Evolutionary conservation across 169 alveolate species (phyloP).

Genomic region (Cryptosporidium tyzzeri): DNA sequence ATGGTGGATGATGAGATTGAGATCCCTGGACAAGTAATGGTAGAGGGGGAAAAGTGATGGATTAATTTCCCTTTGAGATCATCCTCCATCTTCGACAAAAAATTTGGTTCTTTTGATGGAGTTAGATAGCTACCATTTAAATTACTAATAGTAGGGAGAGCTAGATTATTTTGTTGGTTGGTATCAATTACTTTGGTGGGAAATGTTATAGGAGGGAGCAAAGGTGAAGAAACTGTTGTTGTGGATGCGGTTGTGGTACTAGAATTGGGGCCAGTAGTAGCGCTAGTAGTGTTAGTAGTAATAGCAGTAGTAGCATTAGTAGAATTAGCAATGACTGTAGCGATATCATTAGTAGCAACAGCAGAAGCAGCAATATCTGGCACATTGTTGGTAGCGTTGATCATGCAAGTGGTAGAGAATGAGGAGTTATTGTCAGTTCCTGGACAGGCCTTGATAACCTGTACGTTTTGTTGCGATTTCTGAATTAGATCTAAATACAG

Average conservation of each 20-base stretch:
- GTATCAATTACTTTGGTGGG: not conserved
- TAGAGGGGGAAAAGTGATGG: conserved; percentile 4
- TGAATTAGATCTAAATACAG: conserved; percentile 3
- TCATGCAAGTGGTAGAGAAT: not conserved
- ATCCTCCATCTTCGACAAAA: not conserved
- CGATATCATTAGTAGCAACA: too few species aligned
- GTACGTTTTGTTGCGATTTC: not conserved
- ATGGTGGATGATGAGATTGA: conserved; percentile 57
- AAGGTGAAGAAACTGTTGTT: not conserved
- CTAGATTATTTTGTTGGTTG: not conserved
- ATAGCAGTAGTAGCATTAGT: not conserved
- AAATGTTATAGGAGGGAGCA: not conserved
- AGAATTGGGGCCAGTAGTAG: not conserved
- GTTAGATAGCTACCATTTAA: not conserved
- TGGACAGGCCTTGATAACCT: not conserved
- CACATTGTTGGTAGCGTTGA: not conserved
- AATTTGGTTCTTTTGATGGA: not conserved
- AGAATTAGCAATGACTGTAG: not conserved
- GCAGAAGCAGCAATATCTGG: too few species aligned
- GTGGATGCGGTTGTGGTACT: not conserved
- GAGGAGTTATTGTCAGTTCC: not conserved
- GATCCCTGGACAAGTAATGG: not conserved
- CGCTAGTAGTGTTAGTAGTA: not conserved
- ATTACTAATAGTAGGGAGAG: not conserved
- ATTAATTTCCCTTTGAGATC: not conserved